These are phyloP conservation scores for Orbilia ellipsospora DNA, from an alignment of 2,329 filamentous ascomycete genomes.

Conservation along the genomic window DNA sequence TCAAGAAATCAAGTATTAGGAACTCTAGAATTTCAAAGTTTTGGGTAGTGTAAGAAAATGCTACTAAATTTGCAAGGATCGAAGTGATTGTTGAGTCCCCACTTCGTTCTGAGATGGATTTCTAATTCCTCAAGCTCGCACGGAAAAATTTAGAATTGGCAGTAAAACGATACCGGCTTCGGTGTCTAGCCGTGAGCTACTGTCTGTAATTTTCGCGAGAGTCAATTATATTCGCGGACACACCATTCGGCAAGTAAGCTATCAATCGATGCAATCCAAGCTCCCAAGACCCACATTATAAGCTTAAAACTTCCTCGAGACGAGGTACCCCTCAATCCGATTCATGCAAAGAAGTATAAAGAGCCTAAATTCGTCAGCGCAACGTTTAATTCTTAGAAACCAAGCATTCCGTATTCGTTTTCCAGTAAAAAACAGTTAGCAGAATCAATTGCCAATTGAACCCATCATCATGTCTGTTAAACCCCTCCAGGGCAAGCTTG, in stretches of 20 bases:
- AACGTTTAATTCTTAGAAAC: not conserved
- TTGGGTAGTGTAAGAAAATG: too few species aligned
- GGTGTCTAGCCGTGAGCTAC: constrained; percentile 17
- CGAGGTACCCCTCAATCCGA: constrained; percentile 37
- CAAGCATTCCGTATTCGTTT: too few species aligned
- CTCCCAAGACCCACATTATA: not conserved
- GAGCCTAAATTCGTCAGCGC: constrained; percentile 20
- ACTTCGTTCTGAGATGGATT: too few species aligned
- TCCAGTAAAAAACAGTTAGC: too few species aligned
- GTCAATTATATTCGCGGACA: not conserved
- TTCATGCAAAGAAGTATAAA: constrained; percentile 10
- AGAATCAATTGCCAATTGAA: not conserved
- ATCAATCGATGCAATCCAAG: constrained; percentile 7
- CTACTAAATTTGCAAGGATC: too few species aligned
- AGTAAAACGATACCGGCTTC: constrained; percentile 19
- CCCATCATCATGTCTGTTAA: constrained; percentile 22
- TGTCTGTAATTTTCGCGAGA: not conserved
- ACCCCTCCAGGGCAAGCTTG: constrained; percentile 77
- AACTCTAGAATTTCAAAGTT: too few species aligned
- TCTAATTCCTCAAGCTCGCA: too few species aligned
- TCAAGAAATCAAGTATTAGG: too few species aligned
- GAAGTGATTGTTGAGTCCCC: too few species aligned
- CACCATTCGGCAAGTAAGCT: constrained; percentile 7
- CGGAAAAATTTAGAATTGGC: constrained; percentile 2
- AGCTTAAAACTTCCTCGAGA: constrained; percentile 39